Conservation (phyloP, 768 basidiomycete genomes). For the Boletus rubescentipes region DNA sequence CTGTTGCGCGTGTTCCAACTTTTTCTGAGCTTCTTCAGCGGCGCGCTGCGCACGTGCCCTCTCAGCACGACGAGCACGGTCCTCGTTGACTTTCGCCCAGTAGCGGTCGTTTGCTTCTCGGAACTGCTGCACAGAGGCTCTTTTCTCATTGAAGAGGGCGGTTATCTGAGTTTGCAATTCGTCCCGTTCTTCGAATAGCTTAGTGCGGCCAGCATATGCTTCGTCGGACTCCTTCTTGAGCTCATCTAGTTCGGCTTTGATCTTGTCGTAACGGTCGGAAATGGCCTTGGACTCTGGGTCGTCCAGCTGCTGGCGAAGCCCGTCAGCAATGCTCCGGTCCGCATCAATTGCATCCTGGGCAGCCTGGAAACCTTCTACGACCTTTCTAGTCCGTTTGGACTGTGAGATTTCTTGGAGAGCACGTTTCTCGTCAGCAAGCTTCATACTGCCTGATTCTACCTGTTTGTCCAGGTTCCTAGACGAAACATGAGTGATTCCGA, state of each 20-base stretch:
- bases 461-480: slow-evolving; percentile 79
- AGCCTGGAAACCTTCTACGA: slow-evolving; percentile 78
- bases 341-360: slow-evolving; percentile 80
- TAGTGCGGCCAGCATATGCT: slow-evolving; percentile 73
- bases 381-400: slow-evolving; percentile 66
- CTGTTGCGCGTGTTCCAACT: slow-evolving; percentile 72
- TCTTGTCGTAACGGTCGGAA: slow-evolving; percentile 75
- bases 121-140: slow-evolving; percentile 66
- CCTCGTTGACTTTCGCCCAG: slow-evolving; percentile 85
- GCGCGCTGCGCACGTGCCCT: slow-evolving; percentile 70
- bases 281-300: slow-evolving; percentile 86
- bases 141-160: slow-evolving; percentile 70
- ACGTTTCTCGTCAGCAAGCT: slow-evolving; percentile 93
- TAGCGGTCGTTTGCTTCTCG: slow-evolving; percentile 83
- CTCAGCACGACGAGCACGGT: slow-evolving; percentile 81
- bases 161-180: slow-evolving; percentile 67
- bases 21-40: slow-evolving; percentile 76
- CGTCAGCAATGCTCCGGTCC: slow-evolving; percentile 72
- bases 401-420: slow-evolving; percentile 87
- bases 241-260: slow-evolving; percentile 83
- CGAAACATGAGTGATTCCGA: slow-evolving; percentile 4
- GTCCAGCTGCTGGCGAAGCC: slow-evolving; percentile 79
- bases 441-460: slow-evolving; percentile 89
- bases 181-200: slow-evolving; percentile 87
- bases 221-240: slow-evolving; percentile 87